Percentiles rank a stretch among this genome's conserved stretches.
Evolutionary conservation across 148 eudicot species (phyloP).

Genomic region (Vaccinium corymbosum): DNA sequence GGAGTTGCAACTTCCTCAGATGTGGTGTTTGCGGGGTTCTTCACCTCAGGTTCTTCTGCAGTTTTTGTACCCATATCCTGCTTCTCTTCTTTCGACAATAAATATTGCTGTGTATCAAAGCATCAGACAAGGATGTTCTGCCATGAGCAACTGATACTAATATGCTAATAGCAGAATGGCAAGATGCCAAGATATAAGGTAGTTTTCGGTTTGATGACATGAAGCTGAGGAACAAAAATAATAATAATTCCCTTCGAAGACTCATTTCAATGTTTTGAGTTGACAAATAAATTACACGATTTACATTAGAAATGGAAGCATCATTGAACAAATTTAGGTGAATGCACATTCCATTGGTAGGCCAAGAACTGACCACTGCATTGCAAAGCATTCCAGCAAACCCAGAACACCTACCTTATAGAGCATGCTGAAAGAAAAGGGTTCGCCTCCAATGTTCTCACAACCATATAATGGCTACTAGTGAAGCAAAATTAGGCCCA

Average conservation of each 20-base stretch:
- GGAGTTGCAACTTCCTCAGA: constrained; percentile 42
- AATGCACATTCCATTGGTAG: neutral
- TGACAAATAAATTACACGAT: neutral
- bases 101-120: constrained; percentile 32
- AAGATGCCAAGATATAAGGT: neutral
- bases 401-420: neutral
- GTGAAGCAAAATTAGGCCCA: too few species aligned
- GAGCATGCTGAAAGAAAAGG: constrained; percentile 1
- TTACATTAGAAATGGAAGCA: neutral
- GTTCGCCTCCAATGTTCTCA: neutral
- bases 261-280: neutral
- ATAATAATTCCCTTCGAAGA: neutral
- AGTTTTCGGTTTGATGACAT: neutral
- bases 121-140: neutral
- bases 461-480: neutral
- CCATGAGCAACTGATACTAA: neutral
- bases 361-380: neutral
- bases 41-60: constrained; percentile 45
- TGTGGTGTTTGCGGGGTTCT: constrained; percentile 29
- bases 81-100: constrained; percentile 32
- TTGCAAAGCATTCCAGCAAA: neutral
- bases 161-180: constrained; percentile 13
- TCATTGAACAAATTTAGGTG: neutral
- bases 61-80: constrained; percentile 28
- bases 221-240: neutral